Evolutionary conservation across 1,284 basidiomycete species (phyloP).

Genomic region (Somion occarium): DNA sequence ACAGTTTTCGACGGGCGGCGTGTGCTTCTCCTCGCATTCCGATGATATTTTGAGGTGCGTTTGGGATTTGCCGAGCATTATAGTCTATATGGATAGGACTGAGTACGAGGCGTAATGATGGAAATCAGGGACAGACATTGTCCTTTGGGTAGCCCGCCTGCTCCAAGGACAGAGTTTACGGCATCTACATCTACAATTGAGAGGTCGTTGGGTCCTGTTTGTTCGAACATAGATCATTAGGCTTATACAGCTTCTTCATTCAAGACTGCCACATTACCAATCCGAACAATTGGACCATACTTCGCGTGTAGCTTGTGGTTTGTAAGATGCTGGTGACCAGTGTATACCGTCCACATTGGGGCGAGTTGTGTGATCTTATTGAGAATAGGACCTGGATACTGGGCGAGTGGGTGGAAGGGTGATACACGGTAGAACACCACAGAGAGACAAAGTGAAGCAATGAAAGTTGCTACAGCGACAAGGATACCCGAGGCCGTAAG

Average conservation of each 20-base stretch:
- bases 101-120: not conserved
- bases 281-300: constrained; percentile 41
- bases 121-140: constrained; percentile 15
- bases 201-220: constrained; percentile 24
- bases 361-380: constrained; percentile 34
- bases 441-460: constrained; percentile 25
- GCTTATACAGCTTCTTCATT: not conserved
- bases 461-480: constrained; percentile 9
- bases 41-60: not conserved
- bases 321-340: constrained; percentile 33
- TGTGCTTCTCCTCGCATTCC: constrained; percentile 3
- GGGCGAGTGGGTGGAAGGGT: constrained; percentile 39
- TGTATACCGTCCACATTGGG: constrained; percentile 21
- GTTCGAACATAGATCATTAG: not conserved
- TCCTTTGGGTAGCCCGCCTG: constrained; percentile 21
- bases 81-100: constrained; percentile 7
- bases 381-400: constrained; percentile 36
- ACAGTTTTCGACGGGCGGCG: constrained; percentile 2
- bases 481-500: not conserved
- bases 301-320: constrained; percentile 32
- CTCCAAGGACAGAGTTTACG: constrained; percentile 16
- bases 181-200: constrained; percentile 19
- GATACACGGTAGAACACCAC: constrained; percentile 37
- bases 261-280: constrained; percentile 29
- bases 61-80: not conserved